Base-by-base conservation (phyloP, 108 stramenopile genomes). In the Fragilaria radians region DNA sequence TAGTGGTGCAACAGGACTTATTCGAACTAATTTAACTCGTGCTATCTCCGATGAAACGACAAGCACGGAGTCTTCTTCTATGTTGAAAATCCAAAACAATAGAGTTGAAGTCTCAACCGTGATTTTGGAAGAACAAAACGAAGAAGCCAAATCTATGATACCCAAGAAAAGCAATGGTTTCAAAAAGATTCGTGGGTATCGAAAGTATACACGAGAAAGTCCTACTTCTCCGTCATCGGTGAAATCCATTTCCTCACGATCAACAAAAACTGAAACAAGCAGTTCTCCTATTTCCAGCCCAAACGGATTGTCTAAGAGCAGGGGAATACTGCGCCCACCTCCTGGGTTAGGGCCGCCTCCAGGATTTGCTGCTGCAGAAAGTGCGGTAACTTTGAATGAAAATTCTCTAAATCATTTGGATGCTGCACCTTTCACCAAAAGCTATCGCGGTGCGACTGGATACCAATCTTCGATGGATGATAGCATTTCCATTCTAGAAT, bases 271-370 rank as follows among this genome's bases (percentile, higher is more conserved):
- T 17, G 61, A 42, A 5, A 45, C 60, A 22, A 48, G 53, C 2
- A 27, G 55, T 34, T 67, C 57, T 48, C 47, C 25, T 1, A 29
- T 32, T 18, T 19, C 50, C 14, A 34, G 48, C 11, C 18, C 46
- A 48, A 54, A n/a, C 36, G 33, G 24, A 4, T 32, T 33, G 32
- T 4, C 36, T 30, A 52, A 21, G 22, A 56, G 51, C 9, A 47
- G 27, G 14, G 5, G 5, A 36, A 28, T 32, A 2, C 5, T 32
- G 29, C 70, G 69, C 18, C 73, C 70, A 19, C 76, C 76, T 29
- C 76, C 80, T 33, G 73, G 70, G 0, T 34, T 82, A 17, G 58
- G 63, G n/a, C 81, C 81, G 19, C 81, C 81, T 24, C 81, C 81
- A 45, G 81, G 81, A 23, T 77, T 82, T 63, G 71, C 62, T 54